These are phyloP conservation scores for Cavenderia fasciculata DNA, from an alignment of 78 protist species.

Conservation along the genomic window DNA sequence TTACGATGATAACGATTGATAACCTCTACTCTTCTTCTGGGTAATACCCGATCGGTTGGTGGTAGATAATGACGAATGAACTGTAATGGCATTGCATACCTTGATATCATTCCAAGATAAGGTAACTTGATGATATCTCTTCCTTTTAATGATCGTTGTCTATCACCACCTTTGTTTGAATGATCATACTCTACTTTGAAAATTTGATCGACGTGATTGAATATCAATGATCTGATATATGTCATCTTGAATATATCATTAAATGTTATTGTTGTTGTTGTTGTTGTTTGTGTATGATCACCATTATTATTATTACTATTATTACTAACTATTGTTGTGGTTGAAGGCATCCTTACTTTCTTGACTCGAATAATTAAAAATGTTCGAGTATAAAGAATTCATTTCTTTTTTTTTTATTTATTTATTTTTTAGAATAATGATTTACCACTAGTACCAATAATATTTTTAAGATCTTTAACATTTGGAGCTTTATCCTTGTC, in stretches of 20 bases:
- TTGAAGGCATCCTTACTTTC: no score
- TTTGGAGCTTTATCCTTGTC: slow-evolving; percentile 5
- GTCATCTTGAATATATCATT: not conserved
- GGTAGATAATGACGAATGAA: no score
- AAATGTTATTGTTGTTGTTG: not conserved
- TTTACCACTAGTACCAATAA: no score
- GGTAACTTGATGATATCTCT: not conserved
- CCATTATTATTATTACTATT: not conserved
- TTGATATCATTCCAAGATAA: not conserved
- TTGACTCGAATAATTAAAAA: no score
- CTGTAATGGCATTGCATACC: not conserved
- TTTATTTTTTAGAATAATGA: no score
- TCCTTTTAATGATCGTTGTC: not conserved
- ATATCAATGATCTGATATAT: not conserved
- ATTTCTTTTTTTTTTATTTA: no score
- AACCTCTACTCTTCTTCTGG: no score
- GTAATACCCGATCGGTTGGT: no score
- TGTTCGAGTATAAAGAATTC: no score
- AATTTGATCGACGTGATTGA: not conserved
- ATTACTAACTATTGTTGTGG: not conserved
- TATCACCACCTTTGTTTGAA: not conserved
- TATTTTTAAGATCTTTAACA: not conserved
- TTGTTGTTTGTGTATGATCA: not conserved
- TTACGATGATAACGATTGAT: no score
- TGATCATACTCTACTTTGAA: not conserved